phyloP scores from a whole-genome alignment of 2,329 filamentous ascomycete genomes.

The Botrytis hyacinthi region DNA sequence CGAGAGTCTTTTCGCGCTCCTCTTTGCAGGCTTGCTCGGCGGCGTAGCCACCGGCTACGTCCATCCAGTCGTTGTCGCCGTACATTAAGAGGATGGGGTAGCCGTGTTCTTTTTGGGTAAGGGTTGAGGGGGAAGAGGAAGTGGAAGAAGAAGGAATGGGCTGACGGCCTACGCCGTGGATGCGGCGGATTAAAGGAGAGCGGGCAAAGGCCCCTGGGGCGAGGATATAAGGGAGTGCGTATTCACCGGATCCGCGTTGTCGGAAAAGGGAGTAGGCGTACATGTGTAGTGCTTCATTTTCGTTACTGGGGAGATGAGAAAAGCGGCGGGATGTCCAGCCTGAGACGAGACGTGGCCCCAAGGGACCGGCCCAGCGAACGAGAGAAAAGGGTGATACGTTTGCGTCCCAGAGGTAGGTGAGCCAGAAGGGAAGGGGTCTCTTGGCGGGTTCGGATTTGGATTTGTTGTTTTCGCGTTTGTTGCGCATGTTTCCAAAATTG shows the following conservation, averaged over 20 bases:
- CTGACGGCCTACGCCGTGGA: conserved; percentile 83
- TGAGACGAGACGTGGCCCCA: conserved; percentile 88
- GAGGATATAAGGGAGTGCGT: conserved; percentile 86
- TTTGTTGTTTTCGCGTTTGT: conserved; percentile 41
- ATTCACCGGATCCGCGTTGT: conserved; percentile 89
- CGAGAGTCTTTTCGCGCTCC: conserved; percentile 59
- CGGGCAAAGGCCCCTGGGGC: conserved; percentile 92
- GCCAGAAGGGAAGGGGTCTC: conserved; percentile 74
- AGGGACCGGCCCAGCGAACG: conserved; percentile 80
- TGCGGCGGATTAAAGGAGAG: conserved; percentile 80
- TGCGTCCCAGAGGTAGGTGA: conserved; percentile 92
- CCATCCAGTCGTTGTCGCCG: conserved; percentile 99
- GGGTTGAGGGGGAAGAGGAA: background rate
- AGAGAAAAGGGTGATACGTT: conserved; percentile 95
- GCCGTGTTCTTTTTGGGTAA: conserved; percentile 50
- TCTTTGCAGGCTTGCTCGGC: conserved; percentile 76
- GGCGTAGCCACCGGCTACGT: conserved; percentile 78
- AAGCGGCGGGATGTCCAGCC: conserved; percentile 94
- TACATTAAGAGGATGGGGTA: conserved; percentile 92
- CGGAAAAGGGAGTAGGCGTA: conserved; percentile 95
- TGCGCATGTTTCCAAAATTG: conserved; percentile 52
- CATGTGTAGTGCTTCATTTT: conserved; percentile 82
- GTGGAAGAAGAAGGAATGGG: conserved; percentile 31
- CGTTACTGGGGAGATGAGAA: conserved; percentile 76
- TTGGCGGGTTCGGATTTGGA: conserved; percentile 37